Base-by-base conservation (phyloP, 1,139 yeast genomes). In the Pneumocystis wakefieldiae region DNA sequence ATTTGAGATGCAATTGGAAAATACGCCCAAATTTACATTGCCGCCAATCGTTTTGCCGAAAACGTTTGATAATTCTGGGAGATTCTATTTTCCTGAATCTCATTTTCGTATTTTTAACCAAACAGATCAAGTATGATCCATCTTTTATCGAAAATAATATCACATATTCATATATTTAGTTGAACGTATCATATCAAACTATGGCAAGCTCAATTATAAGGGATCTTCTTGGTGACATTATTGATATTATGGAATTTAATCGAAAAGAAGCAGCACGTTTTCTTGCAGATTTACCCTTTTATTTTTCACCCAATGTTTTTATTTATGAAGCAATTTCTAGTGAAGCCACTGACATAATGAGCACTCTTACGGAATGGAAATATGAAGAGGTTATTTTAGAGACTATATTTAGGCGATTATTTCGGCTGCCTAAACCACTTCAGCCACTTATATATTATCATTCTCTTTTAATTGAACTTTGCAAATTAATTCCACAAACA, bases 321-420 rank as follows among this genome's bases (percentile, higher is more conserved):
- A 85, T 95, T 3, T 86, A 88, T 57, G 88, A 95, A 1, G 95
- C 95, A 59, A 81, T 87, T 2, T 82, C 95, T 1, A 80, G 90
- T 66, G 96, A 91, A 68, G 84, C 84, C 68, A 77, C 92, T 61
- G 76, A 78, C 63, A 68, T 71, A 6, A 71, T 67, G 19, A 76
- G 71, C 19, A 71, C 72, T 17, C 68, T 67, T n/a, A 71, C 78
- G 15, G 89, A 96, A 0, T 90, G 90, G 88, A 92, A 92, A 72
- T 82, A 90, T 64, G 98, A 94, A 74, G 97, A 91, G 73, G 80
- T 90, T 61, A 89, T 95, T 0, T 81, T 91, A 60, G 97, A 92
- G 72, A 83, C 89, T 62, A 83, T 90, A 38, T 78, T 92, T 67
- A 83, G 89, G 32, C 81, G 88, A 76, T 82, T 91, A 70, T 86